A percentile compares a stretch with the other conserved stretches of the same genome.
Evolutionary conservation across 257 asterid genomes (phyloP).

Genomic region (Verbascum thapsus): DNA sequence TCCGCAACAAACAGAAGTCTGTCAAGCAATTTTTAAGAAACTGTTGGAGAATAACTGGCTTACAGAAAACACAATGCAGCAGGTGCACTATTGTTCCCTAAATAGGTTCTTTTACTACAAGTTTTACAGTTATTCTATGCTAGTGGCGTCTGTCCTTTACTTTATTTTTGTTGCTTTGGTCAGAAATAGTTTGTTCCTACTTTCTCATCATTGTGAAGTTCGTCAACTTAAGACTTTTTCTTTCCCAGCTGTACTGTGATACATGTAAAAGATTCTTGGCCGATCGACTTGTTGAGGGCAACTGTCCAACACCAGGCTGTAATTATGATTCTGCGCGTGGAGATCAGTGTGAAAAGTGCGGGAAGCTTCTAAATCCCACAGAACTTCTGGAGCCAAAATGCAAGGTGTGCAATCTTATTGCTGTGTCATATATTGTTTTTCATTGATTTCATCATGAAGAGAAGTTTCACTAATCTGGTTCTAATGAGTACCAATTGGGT

Average conservation of each 20-base stretch:
- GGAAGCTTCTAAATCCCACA: constrained; percentile 88
- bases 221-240: constrained; percentile 17
- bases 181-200: background rate
- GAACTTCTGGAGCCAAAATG: constrained; percentile 83
- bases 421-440: background rate
- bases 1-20: constrained; percentile 85
- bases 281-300: constrained; percentile 89
- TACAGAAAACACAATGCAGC: constrained; percentile 77
- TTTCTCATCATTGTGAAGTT: constrained; percentile 15
- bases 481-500: background rate
- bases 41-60: constrained; percentile 75
- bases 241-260: constrained; percentile 69
- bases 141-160: constrained; percentile 4
- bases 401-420: constrained; percentile 56
- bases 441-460: background rate
- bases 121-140: constrained; percentile 9
- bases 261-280: constrained; percentile 80
- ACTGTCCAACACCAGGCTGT: constrained; percentile 81
- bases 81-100: constrained; percentile 46
- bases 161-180: background rate
- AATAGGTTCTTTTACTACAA: constrained; percentile 1
- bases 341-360: constrained; percentile 91
- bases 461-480: background rate
- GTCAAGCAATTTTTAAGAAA: constrained; percentile 82
- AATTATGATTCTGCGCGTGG: constrained; percentile 89